Conservation (phyloP, 345 rosid genomes). For the Microthlaspi erraticum region DNA sequence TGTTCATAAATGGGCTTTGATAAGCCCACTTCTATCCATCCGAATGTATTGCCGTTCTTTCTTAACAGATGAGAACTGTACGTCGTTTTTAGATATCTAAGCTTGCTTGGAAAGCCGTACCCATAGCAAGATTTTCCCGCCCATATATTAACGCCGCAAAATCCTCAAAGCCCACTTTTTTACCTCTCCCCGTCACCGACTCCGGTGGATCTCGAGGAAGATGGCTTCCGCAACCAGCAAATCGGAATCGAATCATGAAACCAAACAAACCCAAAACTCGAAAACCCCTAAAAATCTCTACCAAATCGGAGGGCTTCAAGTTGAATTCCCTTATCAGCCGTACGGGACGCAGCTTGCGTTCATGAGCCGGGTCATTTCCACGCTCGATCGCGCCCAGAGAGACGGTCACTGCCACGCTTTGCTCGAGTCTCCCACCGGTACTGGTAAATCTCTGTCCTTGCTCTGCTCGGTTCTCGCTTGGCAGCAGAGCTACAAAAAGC, state of each 20-base stretch:
- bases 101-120: not conserved
- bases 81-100: slow-evolving; percentile 12
- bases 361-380: slow-evolving; percentile 91
- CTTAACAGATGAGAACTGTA: not conserved
- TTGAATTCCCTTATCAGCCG: slow-evolving; percentile 90
- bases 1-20: not conserved
- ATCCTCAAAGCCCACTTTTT: slow-evolving; percentile 2
- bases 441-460: slow-evolving; percentile 96
- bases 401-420: slow-evolving; percentile 89
- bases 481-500: slow-evolving; percentile 67
- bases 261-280: slow-evolving; percentile 45
- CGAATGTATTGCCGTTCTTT: slow-evolving; percentile 28
- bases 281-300: slow-evolving; percentile 53
- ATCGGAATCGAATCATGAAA: slow-evolving; percentile 40
- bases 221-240: slow-evolving; percentile 49
- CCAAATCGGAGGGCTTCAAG: slow-evolving; percentile 76
- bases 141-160: not conserved
- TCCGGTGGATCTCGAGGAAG: slow-evolving; percentile 1
- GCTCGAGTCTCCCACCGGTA: slow-evolving; percentile 97
- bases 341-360: slow-evolving; percentile 94
- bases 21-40: slow-evolving; percentile 9
- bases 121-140: slow-evolving; percentile 34
- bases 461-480: slow-evolving; percentile 93
- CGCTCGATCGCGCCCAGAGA: slow-evolving; percentile 85
- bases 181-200: slow-evolving; percentile 3